Percentiles rank a stretch among this genome's conserved stretches.
These are phyloP conservation scores for Lodderomyces parapsilosis DNA, from an alignment of 1,139 yeast genomes.

Conservation along the genomic window DNA sequence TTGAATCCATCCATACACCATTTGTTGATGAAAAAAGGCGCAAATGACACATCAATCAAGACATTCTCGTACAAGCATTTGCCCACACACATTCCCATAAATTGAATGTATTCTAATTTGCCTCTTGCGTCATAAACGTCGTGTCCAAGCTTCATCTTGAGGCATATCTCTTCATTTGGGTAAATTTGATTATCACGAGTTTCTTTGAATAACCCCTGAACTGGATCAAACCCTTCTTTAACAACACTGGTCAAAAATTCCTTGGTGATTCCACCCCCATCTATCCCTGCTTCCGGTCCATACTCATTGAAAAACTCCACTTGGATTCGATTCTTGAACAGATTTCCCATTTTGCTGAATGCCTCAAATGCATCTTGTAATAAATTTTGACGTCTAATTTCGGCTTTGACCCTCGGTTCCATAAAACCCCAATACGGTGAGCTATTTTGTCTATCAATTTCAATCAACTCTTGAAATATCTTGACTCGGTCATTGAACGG, in stretches of 20 bases:
- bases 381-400: slow-evolving; percentile 65
- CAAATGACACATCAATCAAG: slow-evolving; percentile 78
- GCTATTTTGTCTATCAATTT: slow-evolving; percentile 37
- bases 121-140: slow-evolving; percentile 28
- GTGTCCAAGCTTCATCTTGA: slow-evolving; percentile 22
- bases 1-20: slow-evolving; percentile 50
- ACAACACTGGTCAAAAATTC: slow-evolving; percentile 80
- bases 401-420: slow-evolving; percentile 37
- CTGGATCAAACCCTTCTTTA: slow-evolving; percentile 59
- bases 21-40: slow-evolving; percentile 81
- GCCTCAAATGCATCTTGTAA: slow-evolving; percentile 72
- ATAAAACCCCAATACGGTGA: slow-evolving; percentile 15
- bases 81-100: slow-evolving; percentile 81
- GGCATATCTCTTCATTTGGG: slow-evolving; percentile 66
- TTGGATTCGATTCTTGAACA: slow-evolving; percentile 57
- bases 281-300: slow-evolving; percentile 82
- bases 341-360: slow-evolving; percentile 41
- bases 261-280: slow-evolving; percentile 96
- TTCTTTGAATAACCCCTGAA: slow-evolving; percentile 45
- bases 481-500: slow-evolving; percentile 73
- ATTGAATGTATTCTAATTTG: slow-evolving; percentile 47
- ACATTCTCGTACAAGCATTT: slow-evolving; percentile 88
- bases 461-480: slow-evolving; percentile 66
- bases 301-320: slow-evolving; percentile 71
- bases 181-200: slow-evolving; percentile 62